Conservation (phyloP, 2,329 filamentous ascomycete species). For the Lasiodiplodia sp. region DNA sequence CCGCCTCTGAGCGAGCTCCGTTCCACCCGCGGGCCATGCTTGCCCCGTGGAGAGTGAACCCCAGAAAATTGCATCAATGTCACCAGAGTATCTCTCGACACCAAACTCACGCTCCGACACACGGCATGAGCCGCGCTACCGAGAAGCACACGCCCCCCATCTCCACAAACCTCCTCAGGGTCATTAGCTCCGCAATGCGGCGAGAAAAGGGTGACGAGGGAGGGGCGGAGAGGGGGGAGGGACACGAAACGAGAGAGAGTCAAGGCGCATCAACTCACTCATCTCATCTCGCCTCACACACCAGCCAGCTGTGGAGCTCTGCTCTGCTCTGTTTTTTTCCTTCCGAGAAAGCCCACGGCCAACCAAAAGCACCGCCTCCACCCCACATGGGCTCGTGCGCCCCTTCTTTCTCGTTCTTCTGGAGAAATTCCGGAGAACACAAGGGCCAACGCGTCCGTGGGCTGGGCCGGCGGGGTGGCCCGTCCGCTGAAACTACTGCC, state of each 20-base stretch:
- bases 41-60: constrained; percentile 5
- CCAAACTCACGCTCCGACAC: not conserved
- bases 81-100: constrained; percentile 20
- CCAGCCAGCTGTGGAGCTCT: not conserved
- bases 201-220: not conserved
- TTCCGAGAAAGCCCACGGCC: not conserved
- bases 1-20: not conserved
- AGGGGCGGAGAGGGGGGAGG: too few relatives aligned
- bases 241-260: not conserved
- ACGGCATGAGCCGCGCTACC: constrained; percentile 1
- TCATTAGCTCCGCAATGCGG: not conserved
- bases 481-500: not conserved
- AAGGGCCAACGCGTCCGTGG: not conserved
- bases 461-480: not conserved
- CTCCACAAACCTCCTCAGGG: not conserved
- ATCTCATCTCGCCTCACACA: not conserved
- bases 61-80: constrained; percentile 4
- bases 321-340: not conserved
- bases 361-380: not conserved
- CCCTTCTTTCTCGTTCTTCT: not conserved
- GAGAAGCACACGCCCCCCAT: not conserved
- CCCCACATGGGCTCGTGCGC: constrained; percentile 11
- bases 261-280: not conserved
- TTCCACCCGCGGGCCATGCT: constrained; percentile 5
- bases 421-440: constrained; percentile 20